Conservation (phyloP, 768 basidiomycete genomes). For the Trametes coccinea region DNA sequence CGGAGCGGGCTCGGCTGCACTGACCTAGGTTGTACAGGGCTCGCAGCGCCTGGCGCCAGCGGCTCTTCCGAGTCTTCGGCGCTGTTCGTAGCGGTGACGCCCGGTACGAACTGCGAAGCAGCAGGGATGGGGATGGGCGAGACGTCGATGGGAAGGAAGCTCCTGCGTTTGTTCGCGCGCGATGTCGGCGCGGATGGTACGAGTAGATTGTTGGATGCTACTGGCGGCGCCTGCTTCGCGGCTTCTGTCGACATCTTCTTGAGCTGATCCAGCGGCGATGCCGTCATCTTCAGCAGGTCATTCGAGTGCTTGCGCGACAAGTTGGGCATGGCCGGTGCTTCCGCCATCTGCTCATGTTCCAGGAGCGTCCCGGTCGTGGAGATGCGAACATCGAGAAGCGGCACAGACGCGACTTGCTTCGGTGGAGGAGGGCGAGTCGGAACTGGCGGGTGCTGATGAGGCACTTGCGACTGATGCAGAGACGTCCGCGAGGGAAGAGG, state of each 20-base stretch:
- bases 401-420: conserved; percentile 28
- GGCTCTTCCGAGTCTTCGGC: conserved; percentile 36
- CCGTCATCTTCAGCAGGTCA: conserved; percentile 18
- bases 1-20: conserved; percentile 38
- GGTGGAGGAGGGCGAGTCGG: conserved; percentile 19
- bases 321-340: conserved; percentile 17
- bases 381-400: conserved; percentile 69
- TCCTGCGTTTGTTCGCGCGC: conserved; percentile 71
- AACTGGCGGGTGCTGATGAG: conserved; percentile 24
- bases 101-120: conserved; percentile 59
- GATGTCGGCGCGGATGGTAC: conserved; percentile 44
- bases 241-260: conserved; percentile 28
- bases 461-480: conserved; percentile 32
- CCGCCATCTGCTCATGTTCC: conserved; percentile 12
- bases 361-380: conserved; percentile 70
- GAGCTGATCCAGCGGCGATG: conserved; percentile 14
- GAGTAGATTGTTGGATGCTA: conserved; percentile 36
- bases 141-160: conserved; percentile 84
- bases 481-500: conserved; percentile 35
- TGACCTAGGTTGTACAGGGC: conserved; percentile 36
- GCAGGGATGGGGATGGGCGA: conserved; percentile 67
- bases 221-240: conserved; percentile 20
- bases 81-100: conserved; percentile 44
- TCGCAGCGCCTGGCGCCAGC: conserved; percentile 4
- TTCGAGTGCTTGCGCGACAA: conserved; percentile 18